Evolutionary conservation across 192 early-diverging fungal genomes (phyloP).

Genomic region (Backusella liffmaniae): DNA sequence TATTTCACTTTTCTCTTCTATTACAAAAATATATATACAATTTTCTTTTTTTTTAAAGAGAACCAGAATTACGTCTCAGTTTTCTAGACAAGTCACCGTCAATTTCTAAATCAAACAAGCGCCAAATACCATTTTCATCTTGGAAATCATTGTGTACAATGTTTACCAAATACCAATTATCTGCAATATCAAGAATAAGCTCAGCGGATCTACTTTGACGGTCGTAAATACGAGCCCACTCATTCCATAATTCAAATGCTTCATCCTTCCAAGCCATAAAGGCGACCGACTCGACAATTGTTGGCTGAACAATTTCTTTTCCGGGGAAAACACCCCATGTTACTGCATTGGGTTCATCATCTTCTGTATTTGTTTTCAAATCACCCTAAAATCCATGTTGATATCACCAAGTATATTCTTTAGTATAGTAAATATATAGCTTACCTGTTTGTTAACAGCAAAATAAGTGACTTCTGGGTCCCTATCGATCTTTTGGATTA

Average conservation of each 20-base stretch:
- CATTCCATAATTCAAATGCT: conserved; percentile 89
- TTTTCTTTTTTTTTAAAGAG: conserved; percentile 5
- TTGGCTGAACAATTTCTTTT: conserved; percentile 95
- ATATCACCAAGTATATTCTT: background rate
- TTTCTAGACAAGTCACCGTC: conserved; percentile 32
- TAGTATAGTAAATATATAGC: background rate
- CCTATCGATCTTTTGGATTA: conserved; percentile 58
- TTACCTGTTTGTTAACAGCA: conserved; percentile 75
- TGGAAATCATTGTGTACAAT: conserved; percentile 95
- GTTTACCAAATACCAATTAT: conserved; percentile 89
- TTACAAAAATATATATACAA: conserved; percentile 7
- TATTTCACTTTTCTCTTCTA: background rate
- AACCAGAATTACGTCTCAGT: conserved; percentile 14
- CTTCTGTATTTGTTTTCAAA: conserved; percentile 79
- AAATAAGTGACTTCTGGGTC: conserved; percentile 79
- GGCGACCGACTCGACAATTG: conserved; percentile 83
- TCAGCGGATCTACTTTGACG: conserved; percentile 39
- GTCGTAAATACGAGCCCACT: conserved; percentile 79
- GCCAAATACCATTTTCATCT: conserved; percentile 63
- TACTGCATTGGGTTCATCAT: conserved; percentile 86
- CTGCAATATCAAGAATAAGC: conserved; percentile 54
- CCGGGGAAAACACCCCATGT: conserved; percentile 99
- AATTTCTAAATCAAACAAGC: conserved; percentile 53
- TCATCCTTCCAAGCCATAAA: conserved; percentile 99
- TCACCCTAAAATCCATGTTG: conserved; percentile 53